phyloP scores from a whole-genome alignment of 257 asterid species.

The Cordia subcordata region DNA sequence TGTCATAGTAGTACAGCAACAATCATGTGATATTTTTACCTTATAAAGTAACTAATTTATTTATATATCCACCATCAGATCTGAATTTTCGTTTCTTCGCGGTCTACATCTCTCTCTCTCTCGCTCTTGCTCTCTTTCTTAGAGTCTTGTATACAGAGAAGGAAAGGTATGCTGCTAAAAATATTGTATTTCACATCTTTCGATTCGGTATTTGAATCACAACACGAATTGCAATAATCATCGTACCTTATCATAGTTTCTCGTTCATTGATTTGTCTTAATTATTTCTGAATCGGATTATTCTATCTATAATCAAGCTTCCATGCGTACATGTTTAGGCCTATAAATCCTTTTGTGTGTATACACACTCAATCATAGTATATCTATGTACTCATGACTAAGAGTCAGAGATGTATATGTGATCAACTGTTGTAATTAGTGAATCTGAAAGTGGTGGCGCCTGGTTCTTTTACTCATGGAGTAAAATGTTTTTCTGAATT shows the following conservation, averaged over 20 bases:
- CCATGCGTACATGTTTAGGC: neutral
- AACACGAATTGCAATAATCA: too few relatives aligned
- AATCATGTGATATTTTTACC: neutral
- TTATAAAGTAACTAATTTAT: neutral
- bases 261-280: neutral
- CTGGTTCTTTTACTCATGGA: too few relatives aligned
- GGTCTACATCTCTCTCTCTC: conserved; percentile 4
- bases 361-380: too few relatives aligned
- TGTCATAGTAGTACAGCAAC: neutral
- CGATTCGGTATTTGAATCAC: neutral
- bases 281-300: neutral
- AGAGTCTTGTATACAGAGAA: neutral
- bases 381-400: too few relatives aligned
- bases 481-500: too few relatives aligned
- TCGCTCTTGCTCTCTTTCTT: too few relatives aligned
- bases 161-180: neutral
- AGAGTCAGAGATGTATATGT: too few relatives aligned
- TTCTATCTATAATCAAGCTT: neutral
- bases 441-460: too few relatives aligned
- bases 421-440: neutral
- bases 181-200: neutral
- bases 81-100: conserved; percentile 8
- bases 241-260: too few relatives aligned
- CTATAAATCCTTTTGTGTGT: neutral
- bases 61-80: conserved; percentile 18